Conservation (phyloP, 2,329 filamentous ascomycete genomes). For the Colletotrichum costaricense region DNA sequence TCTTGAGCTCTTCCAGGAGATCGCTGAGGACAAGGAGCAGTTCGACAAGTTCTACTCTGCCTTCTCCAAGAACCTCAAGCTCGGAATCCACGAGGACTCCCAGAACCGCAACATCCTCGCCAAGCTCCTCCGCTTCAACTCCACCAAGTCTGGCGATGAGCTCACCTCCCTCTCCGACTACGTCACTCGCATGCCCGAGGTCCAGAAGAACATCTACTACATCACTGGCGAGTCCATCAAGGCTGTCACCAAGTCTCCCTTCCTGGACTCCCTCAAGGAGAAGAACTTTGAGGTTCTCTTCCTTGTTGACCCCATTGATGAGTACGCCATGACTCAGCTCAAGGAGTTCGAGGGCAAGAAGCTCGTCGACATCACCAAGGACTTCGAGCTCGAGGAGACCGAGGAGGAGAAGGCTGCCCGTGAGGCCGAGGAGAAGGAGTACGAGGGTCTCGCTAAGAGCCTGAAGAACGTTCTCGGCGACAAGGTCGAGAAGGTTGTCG, state of each 20-base stretch:
- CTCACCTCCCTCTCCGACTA: slow-evolving; percentile 95
- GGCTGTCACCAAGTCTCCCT: slow-evolving; percentile 97
- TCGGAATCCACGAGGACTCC: slow-evolving; percentile 99
- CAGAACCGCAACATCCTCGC: slow-evolving; percentile 94
- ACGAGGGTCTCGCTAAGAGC: slow-evolving; percentile 91
- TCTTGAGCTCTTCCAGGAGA: slow-evolving; percentile 99
- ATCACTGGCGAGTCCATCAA: slow-evolving; percentile 99
- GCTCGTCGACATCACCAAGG: slow-evolving; percentile 99
- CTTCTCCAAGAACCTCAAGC: slow-evolving; percentile 99
- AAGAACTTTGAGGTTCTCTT: slow-evolving; percentile 99
- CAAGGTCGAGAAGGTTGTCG: slow-evolving; percentile 99
- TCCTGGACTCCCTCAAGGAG: slow-evolving; percentile 98
- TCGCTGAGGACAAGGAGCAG: slow-evolving; percentile 99
- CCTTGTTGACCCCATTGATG: slow-evolving; percentile 98
- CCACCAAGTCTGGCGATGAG: slow-evolving; percentile 98
- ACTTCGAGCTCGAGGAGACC: slow-evolving; percentile 99
- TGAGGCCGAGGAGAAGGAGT: slow-evolving; percentile 98
- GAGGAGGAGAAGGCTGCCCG: slow-evolving; percentile 98
- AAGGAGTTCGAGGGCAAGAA: slow-evolving; percentile 99
- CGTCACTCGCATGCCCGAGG: slow-evolving; percentile 98
- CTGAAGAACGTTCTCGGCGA: slow-evolving; percentile 99
- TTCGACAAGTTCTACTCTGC: slow-evolving; percentile 99
- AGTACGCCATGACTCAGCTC: slow-evolving; percentile 99
- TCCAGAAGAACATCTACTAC: slow-evolving; percentile 99
- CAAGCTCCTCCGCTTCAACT: slow-evolving; percentile 99